Conservation (phyloP, 805 yeast genomes). For the Limtongia smithiae region DNA sequence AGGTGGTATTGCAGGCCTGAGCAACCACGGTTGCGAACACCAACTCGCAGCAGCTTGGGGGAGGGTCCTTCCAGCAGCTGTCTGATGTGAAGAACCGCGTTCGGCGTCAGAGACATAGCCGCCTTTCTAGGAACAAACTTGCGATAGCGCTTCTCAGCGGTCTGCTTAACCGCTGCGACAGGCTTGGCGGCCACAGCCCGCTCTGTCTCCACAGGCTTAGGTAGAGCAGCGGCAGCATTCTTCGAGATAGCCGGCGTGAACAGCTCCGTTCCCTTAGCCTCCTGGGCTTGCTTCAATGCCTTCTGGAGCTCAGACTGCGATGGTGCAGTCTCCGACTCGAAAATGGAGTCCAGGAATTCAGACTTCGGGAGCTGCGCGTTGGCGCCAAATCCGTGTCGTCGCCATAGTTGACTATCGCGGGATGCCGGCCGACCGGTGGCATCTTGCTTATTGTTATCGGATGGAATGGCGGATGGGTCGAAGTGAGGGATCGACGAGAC, state of each 20-base stretch:
- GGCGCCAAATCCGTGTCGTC: slow-evolving; percentile 17
- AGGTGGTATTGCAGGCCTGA: slow-evolving; percentile 90
- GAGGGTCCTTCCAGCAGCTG: slow-evolving; percentile 71
- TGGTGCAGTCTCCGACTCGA: slow-evolving; percentile 27
- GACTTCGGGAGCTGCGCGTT: slow-evolving; percentile 13
- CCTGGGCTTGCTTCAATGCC: slow-evolving; percentile 13
- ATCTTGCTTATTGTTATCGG: background rate
- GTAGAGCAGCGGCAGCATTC: slow-evolving; percentile 30
- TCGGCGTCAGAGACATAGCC: slow-evolving; percentile 71
- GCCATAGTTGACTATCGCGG: slow-evolving; percentile 11
- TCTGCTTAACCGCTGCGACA: background rate
- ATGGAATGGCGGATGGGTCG: slow-evolving; percentile 4
- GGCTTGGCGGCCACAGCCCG: slow-evolving; percentile 33
- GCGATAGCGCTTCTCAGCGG: slow-evolving; percentile 42
- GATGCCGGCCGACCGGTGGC: background rate
- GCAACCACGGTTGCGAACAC: slow-evolving; percentile 95
- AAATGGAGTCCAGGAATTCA: slow-evolving; percentile 21
- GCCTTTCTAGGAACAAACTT: slow-evolving; percentile 84
- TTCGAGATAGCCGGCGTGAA: slow-evolving; percentile 22
- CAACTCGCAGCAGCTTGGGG: slow-evolving; percentile 85
- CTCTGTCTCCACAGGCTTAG: too few relatives aligned
- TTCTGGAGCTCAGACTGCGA: slow-evolving; percentile 21
- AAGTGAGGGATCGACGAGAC: slow-evolving; percentile 6
- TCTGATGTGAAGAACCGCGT: slow-evolving; percentile 69
- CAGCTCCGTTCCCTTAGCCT: slow-evolving; percentile 4